Base-by-base conservation (phyloP, 2,329 filamentous ascomycete genomes). In the Colletotrichum zoysiae region DNA sequence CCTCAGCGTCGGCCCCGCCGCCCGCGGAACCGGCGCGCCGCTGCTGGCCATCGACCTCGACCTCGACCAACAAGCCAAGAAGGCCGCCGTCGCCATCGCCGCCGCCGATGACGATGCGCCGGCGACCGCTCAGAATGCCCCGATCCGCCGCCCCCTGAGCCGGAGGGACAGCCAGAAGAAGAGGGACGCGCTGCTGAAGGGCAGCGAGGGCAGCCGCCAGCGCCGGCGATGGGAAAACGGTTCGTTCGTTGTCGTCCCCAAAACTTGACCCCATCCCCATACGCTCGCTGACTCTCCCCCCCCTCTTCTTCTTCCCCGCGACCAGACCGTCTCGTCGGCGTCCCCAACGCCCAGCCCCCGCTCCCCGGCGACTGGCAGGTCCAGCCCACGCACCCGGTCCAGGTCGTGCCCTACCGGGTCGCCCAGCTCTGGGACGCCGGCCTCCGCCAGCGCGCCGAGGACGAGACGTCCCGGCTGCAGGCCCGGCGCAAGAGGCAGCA, bases 161-260 rank as follows among this genome's bases (percentile, higher is more conserved):
- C 81, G 83, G 42, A 81, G 86, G 79, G 92, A 90, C 74, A 89
- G 86, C 75, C 81, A 86, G 80, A 82, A 83, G 67, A 83, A 88
- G 63, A 90, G 95, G 23, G 94, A 97, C 75, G 89, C 91, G 2
- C 79, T 97, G 64, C 85, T 96, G 42, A 97, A 95, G 84, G 95
- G 95, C 68, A 97, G 97, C 76, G 95, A 98, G 81, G 95, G 95
- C 44, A 95, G 90, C 77, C 89, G 95, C 46, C 91, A 95, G 77
- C 88, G 95, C 61, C 91, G 95, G 77, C 88, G 95, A 67, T 98
- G 95, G 95, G 96, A 99, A 85, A 99, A 98, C 81, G 93, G 94
- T 97, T 12, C 30, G 58, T 67, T 9, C 2, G 14, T 23, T 35
- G 3, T 30, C n/a, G n/a, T n/a, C n/a, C 30, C 30, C 30, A 0